Evolutionary conservation across 192 early-diverging fungal species (phyloP).

Genomic region (Radiomyces spectabilis): DNA sequence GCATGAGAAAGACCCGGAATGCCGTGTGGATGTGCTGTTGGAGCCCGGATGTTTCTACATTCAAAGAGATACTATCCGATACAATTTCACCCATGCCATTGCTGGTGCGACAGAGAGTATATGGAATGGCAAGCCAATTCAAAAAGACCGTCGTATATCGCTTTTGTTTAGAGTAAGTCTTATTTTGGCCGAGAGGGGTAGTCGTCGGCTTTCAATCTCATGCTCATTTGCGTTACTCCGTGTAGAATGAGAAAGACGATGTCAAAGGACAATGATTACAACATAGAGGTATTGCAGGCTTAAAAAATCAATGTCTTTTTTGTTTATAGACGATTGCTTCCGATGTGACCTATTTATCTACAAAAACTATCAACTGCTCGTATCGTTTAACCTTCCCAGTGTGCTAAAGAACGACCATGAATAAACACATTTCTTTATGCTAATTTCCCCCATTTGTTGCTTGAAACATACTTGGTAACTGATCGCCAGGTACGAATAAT

Average conservation of each 20-base stretch:
- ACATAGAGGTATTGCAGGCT: too few species aligned
- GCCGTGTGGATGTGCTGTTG: conserved; percentile 54
- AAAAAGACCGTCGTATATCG: conserved; percentile 60
- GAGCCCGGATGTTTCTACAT: conserved; percentile 64
- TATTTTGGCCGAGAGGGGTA: too few species aligned
- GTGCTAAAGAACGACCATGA: conserved; percentile 2
- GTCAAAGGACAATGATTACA: too few species aligned
- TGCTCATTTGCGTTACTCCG: too few species aligned
- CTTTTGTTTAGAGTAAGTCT: conserved; percentile 60
- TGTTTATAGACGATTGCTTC: too few species aligned
- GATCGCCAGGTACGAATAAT: conserved; percentile 76
- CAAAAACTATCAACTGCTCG: too few species aligned
- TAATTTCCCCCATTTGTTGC: neutral
- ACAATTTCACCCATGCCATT: conserved; percentile 77
- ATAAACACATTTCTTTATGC: neutral
- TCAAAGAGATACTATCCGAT: conserved; percentile 64
- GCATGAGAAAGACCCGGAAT: conserved; percentile 51
- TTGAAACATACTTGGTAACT: conserved; percentile 52
- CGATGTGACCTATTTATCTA: too few species aligned
- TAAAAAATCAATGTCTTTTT: too few species aligned
- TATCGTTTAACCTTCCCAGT: conserved; percentile 19
- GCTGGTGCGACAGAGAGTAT: conserved; percentile 39
- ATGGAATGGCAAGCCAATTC: conserved; percentile 45
- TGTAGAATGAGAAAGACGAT: too few species aligned
- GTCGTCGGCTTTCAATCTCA: too few species aligned